These are phyloP conservation scores for Termitomyces sp. DNA, from an alignment of 768 basidiomycete genomes.

Conservation along the genomic window DNA sequence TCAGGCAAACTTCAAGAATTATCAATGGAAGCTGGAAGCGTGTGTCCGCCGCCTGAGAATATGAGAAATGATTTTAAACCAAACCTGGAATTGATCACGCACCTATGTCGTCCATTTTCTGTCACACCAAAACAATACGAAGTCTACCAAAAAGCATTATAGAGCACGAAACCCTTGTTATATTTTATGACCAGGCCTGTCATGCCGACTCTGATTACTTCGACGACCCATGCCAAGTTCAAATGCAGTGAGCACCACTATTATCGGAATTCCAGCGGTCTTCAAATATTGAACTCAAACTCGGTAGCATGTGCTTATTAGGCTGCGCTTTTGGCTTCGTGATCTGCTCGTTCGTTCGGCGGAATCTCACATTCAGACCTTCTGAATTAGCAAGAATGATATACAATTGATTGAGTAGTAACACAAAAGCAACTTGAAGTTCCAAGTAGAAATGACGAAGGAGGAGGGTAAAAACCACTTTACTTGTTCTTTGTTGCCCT, in stretches of 20 bases:
- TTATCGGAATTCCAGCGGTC: background rate
- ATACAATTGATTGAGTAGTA: background rate
- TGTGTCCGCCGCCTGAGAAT: no score
- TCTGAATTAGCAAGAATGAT: background rate
- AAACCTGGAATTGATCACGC: no score
- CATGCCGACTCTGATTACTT: background rate
- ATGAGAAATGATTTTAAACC: no score
- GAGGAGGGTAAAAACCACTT: background rate
- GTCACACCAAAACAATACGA: no score
- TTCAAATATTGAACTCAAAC: no score
- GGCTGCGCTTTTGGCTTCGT: no score
- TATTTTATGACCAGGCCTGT: background rate
- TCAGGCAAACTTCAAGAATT: no score
- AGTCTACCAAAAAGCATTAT: background rate
- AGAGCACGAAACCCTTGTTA: background rate
- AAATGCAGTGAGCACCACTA: background rate
- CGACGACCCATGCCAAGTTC: no score
- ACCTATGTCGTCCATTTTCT: no score
- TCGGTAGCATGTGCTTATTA: no score
- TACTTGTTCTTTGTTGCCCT: constrained; percentile 19
- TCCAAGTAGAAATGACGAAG: background rate
- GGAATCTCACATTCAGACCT: background rate
- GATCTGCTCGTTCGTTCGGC: no score
- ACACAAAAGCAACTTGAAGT: background rate
- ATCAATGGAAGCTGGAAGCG: no score